Evolutionary conservation across 306 rosid species (phyloP), one percentile per base, ranked within the genome.

Genomic region (Herpetospermum pedunculosum): DNA sequence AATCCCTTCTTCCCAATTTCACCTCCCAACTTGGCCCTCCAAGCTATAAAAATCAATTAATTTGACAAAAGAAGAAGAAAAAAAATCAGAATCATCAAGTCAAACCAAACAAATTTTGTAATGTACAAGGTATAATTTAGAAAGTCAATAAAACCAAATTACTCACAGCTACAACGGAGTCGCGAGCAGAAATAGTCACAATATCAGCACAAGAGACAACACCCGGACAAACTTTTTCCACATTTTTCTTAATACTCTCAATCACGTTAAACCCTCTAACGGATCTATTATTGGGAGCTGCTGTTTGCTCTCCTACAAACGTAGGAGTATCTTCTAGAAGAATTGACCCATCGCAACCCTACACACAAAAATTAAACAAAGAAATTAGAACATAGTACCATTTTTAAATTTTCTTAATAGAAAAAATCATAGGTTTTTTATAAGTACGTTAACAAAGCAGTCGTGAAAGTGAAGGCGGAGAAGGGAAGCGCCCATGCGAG

Each of bases 1-100:
- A 85, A 83, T 92, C 98, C 74, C 96, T 88, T 80, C 98, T 92
- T 82, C 98, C 98, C 29, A 87, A 76, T 70, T 85, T 88, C 12
- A 90, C 97, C 3, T 78, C 30, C 96, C 96, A 92, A 63, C 57
- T 49, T 4, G 98, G 97, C 21, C 98, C 98, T 76, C 96, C 92
- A 68, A 92, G 95, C 98, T 92, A 37, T n/a, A 37, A 63, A 8
- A 63, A 62, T 62, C 3, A 34, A 34, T 62, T 37, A 1, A 11
- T 16, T n/a, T n/a, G n/a, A n/a, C n/a, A n/a, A n/a, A n/a, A n/a
- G n/a, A n/a, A 1, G 11, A n/a, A 16, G 19, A 0, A 8, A 15
- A 16, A 6, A 18, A 32, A 23, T 1, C n/a, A n/a, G 8, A 3
- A 34, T 18, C 28, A 32, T 8, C 15, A 4, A 8, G 1, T 30